Conservation (phyloP, 2,329 filamentous ascomycete genomes). For the Cordyceps cateniannulata region DNA sequence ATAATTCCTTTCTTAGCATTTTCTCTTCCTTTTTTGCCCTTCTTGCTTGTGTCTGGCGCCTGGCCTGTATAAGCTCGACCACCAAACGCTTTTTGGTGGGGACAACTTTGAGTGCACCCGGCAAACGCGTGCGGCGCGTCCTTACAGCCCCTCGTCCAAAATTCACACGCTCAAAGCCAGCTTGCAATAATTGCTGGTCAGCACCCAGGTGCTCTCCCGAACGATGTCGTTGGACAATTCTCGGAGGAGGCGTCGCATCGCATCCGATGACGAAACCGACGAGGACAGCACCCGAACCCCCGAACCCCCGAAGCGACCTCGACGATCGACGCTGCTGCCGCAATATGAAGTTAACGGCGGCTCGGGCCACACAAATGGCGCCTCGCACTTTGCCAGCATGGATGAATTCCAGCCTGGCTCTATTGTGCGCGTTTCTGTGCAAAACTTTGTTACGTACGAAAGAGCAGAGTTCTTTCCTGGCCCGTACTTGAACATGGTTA, state of each 20-base stretch:
- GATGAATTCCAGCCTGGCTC: conserved; percentile 63
- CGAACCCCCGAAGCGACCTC: conserved; percentile 31
- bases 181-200: background rate
- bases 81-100: background rate
- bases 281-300: conserved; percentile 22
- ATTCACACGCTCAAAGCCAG: background rate
- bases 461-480: conserved; percentile 86
- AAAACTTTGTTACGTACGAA: conserved; percentile 93
- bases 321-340: conserved; percentile 18
- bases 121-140: conserved; percentile 9
- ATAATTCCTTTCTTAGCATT: too few relatives aligned
- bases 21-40: background rate
- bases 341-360: conserved; percentile 1
- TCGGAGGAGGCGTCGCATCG: conserved; percentile 38
- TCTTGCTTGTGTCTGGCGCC: too few relatives aligned
- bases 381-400: conserved; percentile 15
- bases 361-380: conserved; percentile 14
- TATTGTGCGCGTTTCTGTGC: conserved; percentile 78
- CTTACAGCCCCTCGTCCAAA: background rate
- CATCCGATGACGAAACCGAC: conserved; percentile 33
- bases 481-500: conserved; percentile 94
- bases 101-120: background rate
- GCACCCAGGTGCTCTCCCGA: background rate
- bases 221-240: conserved; percentile 24
- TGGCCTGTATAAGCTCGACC: too few relatives aligned